phyloP scores from a whole-genome alignment of 768 basidiomycete genomes.

The Leccinum truebloodii region DNA sequence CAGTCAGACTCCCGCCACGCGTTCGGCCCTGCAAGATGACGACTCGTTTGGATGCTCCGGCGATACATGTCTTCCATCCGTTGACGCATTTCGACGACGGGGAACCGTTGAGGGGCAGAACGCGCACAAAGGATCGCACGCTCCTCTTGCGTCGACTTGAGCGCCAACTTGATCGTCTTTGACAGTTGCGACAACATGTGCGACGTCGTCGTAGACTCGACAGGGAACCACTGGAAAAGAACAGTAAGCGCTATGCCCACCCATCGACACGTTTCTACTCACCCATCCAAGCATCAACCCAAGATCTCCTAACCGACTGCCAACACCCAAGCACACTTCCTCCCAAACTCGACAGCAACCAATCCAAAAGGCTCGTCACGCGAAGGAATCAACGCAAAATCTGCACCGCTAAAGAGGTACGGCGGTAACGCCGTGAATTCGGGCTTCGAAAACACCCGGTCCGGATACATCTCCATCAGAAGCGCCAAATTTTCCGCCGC shows the following conservation, averaged over 20 bases:
- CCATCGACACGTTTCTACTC: constrained; percentile 31
- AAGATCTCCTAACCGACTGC: constrained; percentile 89
- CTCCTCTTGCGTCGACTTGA: constrained; percentile 89
- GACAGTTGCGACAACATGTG: constrained; percentile 95
- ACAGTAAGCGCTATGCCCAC: background rate
- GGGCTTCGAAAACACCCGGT: constrained; percentile 91
- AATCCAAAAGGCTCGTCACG: constrained; percentile 96
- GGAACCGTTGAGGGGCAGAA: constrained; percentile 94
- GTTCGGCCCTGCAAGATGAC: constrained; percentile 63
- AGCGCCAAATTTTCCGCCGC: constrained; percentile 92
- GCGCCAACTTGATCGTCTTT: constrained; percentile 92
- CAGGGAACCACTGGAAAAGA: constrained; percentile 84
- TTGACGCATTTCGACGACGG: constrained; percentile 97
- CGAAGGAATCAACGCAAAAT: constrained; percentile 94
- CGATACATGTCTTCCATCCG: constrained; percentile 93
- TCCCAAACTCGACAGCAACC: constrained; percentile 94
- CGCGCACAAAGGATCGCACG: constrained; percentile 91
- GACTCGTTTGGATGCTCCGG: constrained; percentile 75
- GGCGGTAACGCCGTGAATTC: constrained; percentile 95
- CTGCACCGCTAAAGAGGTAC: constrained; percentile 91
- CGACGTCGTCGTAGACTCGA: constrained; percentile 88
- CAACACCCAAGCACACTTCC: constrained; percentile 96
- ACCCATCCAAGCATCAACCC: constrained; percentile 99
- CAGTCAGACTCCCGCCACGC: constrained; percentile 82
- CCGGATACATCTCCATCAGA: constrained; percentile 93